phyloP scores from a whole-genome alignment of 2,329 filamentous ascomycete genomes.

The Curvularia hawaiiensis region DNA sequence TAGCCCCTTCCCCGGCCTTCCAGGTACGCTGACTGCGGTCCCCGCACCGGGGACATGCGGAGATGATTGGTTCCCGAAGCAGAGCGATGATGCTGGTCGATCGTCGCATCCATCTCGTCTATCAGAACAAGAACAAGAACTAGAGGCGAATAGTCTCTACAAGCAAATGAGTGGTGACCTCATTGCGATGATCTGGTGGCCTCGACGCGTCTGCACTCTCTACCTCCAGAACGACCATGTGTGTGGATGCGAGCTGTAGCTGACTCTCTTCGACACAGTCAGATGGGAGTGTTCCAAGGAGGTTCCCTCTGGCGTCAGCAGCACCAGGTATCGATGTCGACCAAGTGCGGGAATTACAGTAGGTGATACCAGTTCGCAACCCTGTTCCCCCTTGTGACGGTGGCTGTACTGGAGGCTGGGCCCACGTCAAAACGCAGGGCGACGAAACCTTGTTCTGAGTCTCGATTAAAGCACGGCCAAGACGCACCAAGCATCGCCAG shows the following conservation, averaged over 20 bases:
- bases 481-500: conserved; percentile 33
- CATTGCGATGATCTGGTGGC: background rate
- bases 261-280: background rate
- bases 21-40: background rate
- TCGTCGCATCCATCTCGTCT: background rate
- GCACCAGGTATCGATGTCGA: background rate
- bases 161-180: background rate
- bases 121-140: background rate
- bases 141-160: background rate
- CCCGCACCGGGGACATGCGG: background rate
- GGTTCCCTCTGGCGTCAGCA: background rate
- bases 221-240: background rate
- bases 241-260: background rate
- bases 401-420: conserved; percentile 8
- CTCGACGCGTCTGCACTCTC: background rate
- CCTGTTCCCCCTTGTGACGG: background rate
- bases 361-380: background rate
- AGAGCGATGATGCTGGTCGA: background rate
- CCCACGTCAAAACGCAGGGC: conserved; percentile 27
- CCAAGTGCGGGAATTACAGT: background rate
- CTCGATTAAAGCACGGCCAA: conserved; percentile 20
- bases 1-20: background rate
- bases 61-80: background rate
- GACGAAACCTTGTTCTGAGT: conserved; percentile 20
- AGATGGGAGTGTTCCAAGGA: background rate